phyloP scores from a whole-genome alignment of 139 green algal genomes.

The Chlamydomonas sp. region DNA sequence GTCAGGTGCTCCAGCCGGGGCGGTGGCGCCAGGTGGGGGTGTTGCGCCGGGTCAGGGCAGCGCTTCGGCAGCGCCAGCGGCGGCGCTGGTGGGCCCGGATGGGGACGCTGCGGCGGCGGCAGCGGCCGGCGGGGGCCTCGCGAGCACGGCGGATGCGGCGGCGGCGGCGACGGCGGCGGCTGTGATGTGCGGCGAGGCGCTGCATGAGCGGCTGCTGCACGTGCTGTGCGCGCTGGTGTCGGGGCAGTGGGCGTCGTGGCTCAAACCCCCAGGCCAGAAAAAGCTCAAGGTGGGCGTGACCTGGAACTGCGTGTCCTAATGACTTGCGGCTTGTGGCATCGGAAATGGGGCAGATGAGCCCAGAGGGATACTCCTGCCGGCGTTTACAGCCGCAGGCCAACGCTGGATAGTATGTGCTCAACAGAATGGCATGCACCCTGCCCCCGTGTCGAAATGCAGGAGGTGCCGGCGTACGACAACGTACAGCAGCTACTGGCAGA shows the following conservation, averaged over 20 bases:
- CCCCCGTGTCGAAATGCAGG: background rate
- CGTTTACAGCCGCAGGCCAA: too few species aligned
- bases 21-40: background rate
- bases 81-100: background rate
- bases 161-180: slow-evolving; percentile 45
- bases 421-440: too few species aligned
- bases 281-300: slow-evolving; percentile 22
- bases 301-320: background rate
- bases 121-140: background rate
- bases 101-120: background rate
- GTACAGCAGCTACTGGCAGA: slow-evolving; percentile 8
- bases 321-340: too few species aligned
- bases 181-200: slow-evolving; percentile 42
- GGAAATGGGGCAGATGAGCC: too few species aligned
- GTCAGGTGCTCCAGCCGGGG: background rate
- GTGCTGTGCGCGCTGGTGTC: slow-evolving; percentile 62
- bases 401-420: too few species aligned
- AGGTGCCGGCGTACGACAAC: slow-evolving; percentile 35
- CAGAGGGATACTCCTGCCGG: too few species aligned
- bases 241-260: slow-evolving; percentile 60
- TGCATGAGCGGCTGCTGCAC: slow-evolving; percentile 58
- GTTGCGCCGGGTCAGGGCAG: background rate
- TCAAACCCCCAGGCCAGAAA: slow-evolving; percentile 43
- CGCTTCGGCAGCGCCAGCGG: background rate
- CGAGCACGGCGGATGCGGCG: background rate